Evolutionary conservation across 345 rosid species (phyloP).

Genomic region (Pugionium dolabratum): DNA sequence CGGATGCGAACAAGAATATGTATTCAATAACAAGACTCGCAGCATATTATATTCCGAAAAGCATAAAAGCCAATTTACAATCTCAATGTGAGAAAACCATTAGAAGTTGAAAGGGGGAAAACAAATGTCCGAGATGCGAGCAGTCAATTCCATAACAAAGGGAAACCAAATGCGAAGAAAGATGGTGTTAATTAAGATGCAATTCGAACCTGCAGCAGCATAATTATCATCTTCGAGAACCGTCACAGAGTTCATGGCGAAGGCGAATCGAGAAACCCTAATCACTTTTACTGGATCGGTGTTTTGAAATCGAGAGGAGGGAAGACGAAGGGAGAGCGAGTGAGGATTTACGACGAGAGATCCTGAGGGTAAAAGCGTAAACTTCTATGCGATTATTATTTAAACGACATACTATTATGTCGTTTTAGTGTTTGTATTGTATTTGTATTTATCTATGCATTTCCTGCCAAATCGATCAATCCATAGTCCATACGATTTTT

Average conservation of each 20-base stretch:
- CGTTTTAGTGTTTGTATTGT: background rate
- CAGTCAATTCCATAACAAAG: background rate
- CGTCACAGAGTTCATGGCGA: slow-evolving; percentile 25
- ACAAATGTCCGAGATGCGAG: slow-evolving; percentile 9
- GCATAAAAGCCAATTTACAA: background rate
- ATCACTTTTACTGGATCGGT: slow-evolving; percentile 4
- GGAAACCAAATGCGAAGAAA: background rate
- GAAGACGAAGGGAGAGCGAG: slow-evolving; percentile 1
- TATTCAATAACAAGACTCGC: background rate
- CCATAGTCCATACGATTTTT: too few species aligned
- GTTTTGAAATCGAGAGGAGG: slow-evolving; percentile 20
- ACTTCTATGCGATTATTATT: background rate
- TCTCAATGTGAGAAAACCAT: background rate
- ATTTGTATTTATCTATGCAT: too few species aligned
- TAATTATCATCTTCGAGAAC: slow-evolving; percentile 13
- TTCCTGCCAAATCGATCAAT: too few species aligned
- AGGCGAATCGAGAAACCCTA: slow-evolving; percentile 20
- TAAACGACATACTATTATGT: background rate
- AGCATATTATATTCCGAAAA: background rate
- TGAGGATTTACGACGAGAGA: background rate
- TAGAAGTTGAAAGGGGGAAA: background rate
- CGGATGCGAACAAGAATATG: background rate
- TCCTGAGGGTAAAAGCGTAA: slow-evolving; percentile 12
- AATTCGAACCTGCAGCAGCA: slow-evolving; percentile 10
- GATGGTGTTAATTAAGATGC: background rate